Evolutionary conservation across 192 early-diverging fungal genomes (phyloP), one percentile per base, ranked within the genome.

Genomic region (Coemansia sp.): DNA sequence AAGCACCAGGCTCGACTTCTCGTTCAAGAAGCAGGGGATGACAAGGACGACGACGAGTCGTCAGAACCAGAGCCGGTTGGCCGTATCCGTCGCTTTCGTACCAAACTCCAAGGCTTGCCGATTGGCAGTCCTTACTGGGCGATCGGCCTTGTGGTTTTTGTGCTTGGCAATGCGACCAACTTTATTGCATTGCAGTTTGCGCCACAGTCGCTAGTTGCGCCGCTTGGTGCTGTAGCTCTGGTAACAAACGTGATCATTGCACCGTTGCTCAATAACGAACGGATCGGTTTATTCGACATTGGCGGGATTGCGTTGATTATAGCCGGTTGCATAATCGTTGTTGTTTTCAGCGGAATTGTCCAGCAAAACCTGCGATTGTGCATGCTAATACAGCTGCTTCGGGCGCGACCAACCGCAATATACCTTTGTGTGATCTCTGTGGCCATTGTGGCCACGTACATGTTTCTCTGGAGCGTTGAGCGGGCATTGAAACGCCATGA

Each of bases 181-280:
- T 91, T 93, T 61, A 67, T 87, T 20, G 91, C 91, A 0, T 66
- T 93, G 50, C 86, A 91, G 60, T 93, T 91, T 74, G 91, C 91
- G 13, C 87, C 91, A 0, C 91, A 93, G 75, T 93, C 91, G 7
- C 69, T 93, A 35, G 85, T 90, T 9, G 91, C 89, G 0, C 88
- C 91, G 2, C 77, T 93, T n/a, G 89, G 90, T 9, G 89, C 87
- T 15, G 85, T 91, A 13, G 87, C 91, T 0, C 80, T 93, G n/a
- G 90, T 93, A 14, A 85, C 88, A 3, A 93, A 93, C 59, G 88
- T 92, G 36, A 87, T 93, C 50, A 74, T 90, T 17, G 91, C 91
- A 7, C 91, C 91, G 3, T 61, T 89, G 10, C 76, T 93, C 49
- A 91, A 93, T 77, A 83, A 87, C 63, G 90, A 93, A 60, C 79